Evolutionary conservation across 1,139 yeast genomes (phyloP).

Genomic region (Waltiozyma sp.): DNA sequence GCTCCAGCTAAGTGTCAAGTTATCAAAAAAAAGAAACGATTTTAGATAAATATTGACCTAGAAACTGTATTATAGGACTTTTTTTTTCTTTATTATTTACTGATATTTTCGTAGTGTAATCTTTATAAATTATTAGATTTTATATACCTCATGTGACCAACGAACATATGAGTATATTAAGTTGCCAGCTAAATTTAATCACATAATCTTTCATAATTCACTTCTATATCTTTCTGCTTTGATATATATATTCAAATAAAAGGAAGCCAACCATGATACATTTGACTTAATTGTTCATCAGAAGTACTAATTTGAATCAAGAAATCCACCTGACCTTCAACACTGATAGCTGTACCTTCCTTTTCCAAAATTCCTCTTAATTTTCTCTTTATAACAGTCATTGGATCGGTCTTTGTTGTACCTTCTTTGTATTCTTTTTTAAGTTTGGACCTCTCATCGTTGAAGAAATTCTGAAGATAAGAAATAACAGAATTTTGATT

Average conservation of each 20-base stretch:
- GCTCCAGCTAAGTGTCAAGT: too few species aligned
- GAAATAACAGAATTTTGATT: constrained; percentile 89
- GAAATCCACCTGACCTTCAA: constrained; percentile 87
- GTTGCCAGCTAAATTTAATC: too few species aligned
- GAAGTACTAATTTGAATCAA: constrained; percentile 79
- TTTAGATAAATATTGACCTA: too few species aligned
- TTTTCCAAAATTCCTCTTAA: constrained; percentile 76
- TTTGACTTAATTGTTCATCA: constrained; percentile 56
- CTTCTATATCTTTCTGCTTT: too few species aligned
- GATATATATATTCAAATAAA: constrained; percentile 29
- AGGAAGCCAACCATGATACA: constrained; percentile 96
- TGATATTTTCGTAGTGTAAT: too few species aligned
- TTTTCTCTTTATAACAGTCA: constrained; percentile 65
- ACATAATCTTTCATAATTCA: too few species aligned
- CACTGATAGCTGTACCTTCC: constrained; percentile 80
- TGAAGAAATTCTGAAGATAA: constrained; percentile 80
- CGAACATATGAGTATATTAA: too few species aligned
- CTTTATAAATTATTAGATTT: too few species aligned
- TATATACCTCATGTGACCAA: too few species aligned
- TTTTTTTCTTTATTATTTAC: too few species aligned
- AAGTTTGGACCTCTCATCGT: constrained; percentile 76
- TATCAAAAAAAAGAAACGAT: too few species aligned
- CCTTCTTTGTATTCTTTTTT: constrained; percentile 19
- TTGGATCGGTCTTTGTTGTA: constrained; percentile 31
- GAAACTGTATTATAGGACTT: too few species aligned